Conservation (phyloP, 495 filamentous ascomycete genomes). For the Pyrenula massariospora region DNA sequence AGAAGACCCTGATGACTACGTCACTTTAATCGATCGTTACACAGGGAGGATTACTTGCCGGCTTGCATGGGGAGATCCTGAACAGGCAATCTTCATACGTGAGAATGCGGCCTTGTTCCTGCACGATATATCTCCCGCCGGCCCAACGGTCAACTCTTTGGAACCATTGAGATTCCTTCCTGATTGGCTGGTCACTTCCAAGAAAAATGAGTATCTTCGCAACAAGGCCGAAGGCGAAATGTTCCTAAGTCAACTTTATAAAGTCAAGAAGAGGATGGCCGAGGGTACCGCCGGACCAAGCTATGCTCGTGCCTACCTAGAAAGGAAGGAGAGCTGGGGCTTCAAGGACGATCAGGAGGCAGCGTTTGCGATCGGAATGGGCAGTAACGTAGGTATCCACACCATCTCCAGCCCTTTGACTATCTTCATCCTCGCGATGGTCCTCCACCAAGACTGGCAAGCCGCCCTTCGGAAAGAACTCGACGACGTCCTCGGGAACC, state of each 20-base stretch:
- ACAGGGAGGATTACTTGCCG: neutral
- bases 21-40: neutral
- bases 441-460: constrained; percentile 35
- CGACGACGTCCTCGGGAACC: constrained; percentile 35
- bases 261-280: neutral
- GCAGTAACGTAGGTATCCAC: neutral
- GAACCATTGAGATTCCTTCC: neutral
- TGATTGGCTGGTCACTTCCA: neutral
- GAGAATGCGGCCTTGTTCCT: neutral
- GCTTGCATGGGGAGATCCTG: neutral
- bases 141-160: neutral
- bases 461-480: constrained; percentile 47
- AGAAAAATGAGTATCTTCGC: neutral
- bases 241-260: neutral
- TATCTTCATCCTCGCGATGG: constrained; percentile 35
- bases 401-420: constrained; percentile 15
- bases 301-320: neutral
- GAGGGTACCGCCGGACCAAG: neutral
- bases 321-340: neutral
- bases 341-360: neutral
- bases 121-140: neutral
- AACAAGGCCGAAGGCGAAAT: neutral
- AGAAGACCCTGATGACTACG: neutral
- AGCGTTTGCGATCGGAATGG: neutral
- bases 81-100: neutral